Conservation (phyloP, 108 stramenopile genomes). For the Thalassiosira profunda region DNA sequence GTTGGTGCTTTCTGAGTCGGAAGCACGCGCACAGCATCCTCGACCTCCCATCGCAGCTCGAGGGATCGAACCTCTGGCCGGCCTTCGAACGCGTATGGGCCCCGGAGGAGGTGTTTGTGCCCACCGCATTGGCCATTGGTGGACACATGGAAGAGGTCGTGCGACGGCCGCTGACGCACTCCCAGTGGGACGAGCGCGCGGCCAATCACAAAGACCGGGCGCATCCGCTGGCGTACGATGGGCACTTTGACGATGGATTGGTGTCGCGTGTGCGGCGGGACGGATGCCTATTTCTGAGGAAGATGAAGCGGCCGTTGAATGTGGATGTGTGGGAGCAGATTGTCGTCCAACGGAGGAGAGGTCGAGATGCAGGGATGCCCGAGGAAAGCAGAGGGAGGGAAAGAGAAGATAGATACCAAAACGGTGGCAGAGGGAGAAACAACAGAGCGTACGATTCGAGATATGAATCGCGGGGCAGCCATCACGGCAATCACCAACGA, state of each 20-base stretch:
- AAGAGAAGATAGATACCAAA: no score
- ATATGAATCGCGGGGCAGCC: no score
- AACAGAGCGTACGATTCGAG: no score
- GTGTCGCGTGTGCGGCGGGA: slow-evolving; percentile 22
- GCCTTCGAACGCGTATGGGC: slow-evolving; percentile 63
- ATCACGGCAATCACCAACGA: no score
- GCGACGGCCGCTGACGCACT: slow-evolving; percentile 38
- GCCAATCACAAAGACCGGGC: slow-evolving; percentile 50
- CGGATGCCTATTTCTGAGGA: slow-evolving; percentile 57
- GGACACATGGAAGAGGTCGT: slow-evolving; percentile 36
- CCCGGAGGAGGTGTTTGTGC: slow-evolving; percentile 64
- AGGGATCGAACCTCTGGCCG: slow-evolving; percentile 54
- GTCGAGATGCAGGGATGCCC: not conserved
- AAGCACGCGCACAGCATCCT: slow-evolving; percentile 53
- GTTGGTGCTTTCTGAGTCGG: slow-evolving; percentile 58
- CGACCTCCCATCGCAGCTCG: slow-evolving; percentile 43
- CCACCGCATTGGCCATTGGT: slow-evolving; percentile 45
- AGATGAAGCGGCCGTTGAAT: slow-evolving; percentile 37
- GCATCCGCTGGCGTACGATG: slow-evolving; percentile 57
- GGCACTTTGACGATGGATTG: slow-evolving; percentile 40
- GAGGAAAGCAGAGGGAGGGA: slow-evolving; percentile 13
- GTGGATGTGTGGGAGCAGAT: slow-evolving; percentile 40
- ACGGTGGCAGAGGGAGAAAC: no score
- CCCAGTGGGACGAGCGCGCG: slow-evolving; percentile 54
- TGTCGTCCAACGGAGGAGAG: slow-evolving; percentile 25